phyloP scores from a whole-genome alignment of 306 rosid species.

The Vigna mungo region DNA sequence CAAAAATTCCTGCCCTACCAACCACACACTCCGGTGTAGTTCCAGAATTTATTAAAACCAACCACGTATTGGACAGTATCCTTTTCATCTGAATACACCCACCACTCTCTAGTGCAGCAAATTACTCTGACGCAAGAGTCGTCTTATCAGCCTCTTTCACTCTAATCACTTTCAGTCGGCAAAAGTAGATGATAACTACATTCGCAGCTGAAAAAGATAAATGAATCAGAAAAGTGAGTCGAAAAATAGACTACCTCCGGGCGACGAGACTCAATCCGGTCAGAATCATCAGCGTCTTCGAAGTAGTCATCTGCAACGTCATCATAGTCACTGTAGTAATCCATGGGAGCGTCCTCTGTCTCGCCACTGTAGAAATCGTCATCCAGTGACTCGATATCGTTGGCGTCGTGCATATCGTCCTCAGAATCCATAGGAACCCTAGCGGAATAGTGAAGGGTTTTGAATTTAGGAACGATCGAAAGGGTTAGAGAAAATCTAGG shows the following conservation, averaged over 20 bases:
- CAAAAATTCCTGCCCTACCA: background rate
- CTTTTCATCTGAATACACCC: slow-evolving; percentile 1
- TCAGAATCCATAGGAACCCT: slow-evolving; percentile 56
- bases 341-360: slow-evolving; percentile 70
- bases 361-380: slow-evolving; percentile 93
- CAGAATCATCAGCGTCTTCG: slow-evolving; percentile 62
- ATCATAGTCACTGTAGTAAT: slow-evolving; percentile 61
- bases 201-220: slow-evolving; percentile 4
- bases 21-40: slow-evolving; percentile 21
- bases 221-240: slow-evolving; percentile 2
- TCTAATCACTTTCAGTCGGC: background rate
- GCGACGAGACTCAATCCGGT: slow-evolving; percentile 62
- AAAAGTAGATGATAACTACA: slow-evolving; percentile 24
- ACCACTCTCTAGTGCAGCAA: slow-evolving; percentile 17
- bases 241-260: slow-evolving; percentile 60
- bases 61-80: background rate
- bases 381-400: slow-evolving; percentile 73
- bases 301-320: slow-evolving; percentile 57
- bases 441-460: background rate
- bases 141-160: background rate
- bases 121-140: background rate
- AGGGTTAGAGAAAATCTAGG: slow-evolving; percentile 51
- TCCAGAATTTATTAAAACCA: background rate
- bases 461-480: slow-evolving; percentile 25
- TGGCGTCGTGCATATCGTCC: slow-evolving; percentile 76